Base-by-base conservation (phyloP, 2,329 filamentous ascomycete genomes). In the Metarhizium humberi region DNA sequence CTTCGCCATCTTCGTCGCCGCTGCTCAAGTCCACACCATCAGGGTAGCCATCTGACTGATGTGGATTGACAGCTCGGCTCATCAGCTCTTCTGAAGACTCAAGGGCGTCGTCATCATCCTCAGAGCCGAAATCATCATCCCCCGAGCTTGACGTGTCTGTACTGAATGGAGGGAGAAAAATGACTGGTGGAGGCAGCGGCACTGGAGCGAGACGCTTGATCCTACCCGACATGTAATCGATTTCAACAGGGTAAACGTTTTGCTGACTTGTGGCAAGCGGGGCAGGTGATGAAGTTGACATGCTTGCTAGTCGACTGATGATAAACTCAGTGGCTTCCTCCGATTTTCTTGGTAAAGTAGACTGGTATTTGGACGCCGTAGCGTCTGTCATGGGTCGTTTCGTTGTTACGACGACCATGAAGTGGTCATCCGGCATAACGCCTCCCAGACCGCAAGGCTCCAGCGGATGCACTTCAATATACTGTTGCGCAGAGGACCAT, bases 351-450 rank as follows among this genome's bases (percentile, higher is more conserved):
- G 30, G 55, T 38, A 6, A 51, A 30, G 2, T 40, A 10, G 4
- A 30, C 29, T 8, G n/a, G 30, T 34, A 29, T 32, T 32, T 2
- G 20, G 38, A n/a, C 20, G 13, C 25, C 6, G 14, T 3, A 7
- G 16, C 13, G 30, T 70, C 64, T 13, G 61, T 58, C 30, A 69
- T 75, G 0, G 72, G 67, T 16, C 78, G 71, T 45, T 69, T 73
- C 0, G 80, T 82, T 2, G 73, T 73, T 2, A 85, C 81, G 2
- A 77, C 71, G 0, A 85, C 70, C 45, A 77, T 72, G 57, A 86
- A 86, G 58, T 86, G 82, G 58, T 86, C 84, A n/a, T 85, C 81
- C 0, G 83, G 82, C 30, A 76, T 69, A 0, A 84, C 77, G 14
- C 81, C 81, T 6, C 79, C 81, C 0, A 86, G 64, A 1, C 84